Evolutionary conservation across 495 filamentous ascomycete species (phyloP), one percentile per base, ranked within the genome.

Genomic region (Tuber melanosporum): DNA sequence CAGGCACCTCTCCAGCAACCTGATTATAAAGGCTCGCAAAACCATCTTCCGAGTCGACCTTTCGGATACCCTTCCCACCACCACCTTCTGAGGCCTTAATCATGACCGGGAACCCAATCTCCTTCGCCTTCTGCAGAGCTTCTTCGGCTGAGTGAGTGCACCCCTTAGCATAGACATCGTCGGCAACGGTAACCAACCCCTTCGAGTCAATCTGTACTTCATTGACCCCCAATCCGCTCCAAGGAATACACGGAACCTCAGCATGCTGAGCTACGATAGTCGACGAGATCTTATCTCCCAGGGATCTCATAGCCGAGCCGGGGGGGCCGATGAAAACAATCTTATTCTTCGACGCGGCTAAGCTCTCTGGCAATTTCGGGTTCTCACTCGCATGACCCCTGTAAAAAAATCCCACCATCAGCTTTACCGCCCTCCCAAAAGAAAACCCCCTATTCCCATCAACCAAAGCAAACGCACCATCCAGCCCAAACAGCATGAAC

Each of bases 1-100:
- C 95, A n/a, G 95, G 95, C 80, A 99, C 97, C 87, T 99, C 95
- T 85, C 91, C 95, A 2, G 95, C 94, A 44, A 96, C 95, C 44
- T 95, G 96, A 81, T 94, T 94, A 87, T 98, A 99, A 70, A 98
- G 87, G 78, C 86, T 85, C 78, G 89, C 87, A 83, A 99, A 99
- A 66, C 92, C 89, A 73, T 94, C 92, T 83, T 97, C 94, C 43
- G 85, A 88, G 73, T 97, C 89, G 75, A 94, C 96, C 86, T 98
- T 98, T 81, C 95, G 92, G 84, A 99, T 99, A 89, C 95, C 95
- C 88, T 99, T 99, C 84, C 95, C 95, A 86, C 95, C 95, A 86
- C 95, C 95, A 87, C 95, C 95, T 88, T 99, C 95, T n/a, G 95
- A 98, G 32, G 95, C 95, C 87, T 99, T 99, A 82, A 99, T 92